Evolutionary conservation across 1,139 yeast genomes (phyloP).

Genomic region (Candida labiduridarum): DNA sequence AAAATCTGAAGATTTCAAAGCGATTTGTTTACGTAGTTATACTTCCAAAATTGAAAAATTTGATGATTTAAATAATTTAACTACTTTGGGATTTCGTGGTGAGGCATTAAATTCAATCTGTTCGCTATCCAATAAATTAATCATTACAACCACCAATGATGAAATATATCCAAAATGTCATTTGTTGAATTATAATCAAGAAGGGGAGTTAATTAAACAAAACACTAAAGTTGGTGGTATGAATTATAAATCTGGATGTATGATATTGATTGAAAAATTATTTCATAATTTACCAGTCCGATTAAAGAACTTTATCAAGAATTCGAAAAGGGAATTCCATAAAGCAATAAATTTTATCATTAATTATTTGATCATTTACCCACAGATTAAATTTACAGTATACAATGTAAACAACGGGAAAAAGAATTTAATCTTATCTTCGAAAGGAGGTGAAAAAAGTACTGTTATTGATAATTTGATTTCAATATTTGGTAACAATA

Average conservation of each 20-base stretch:
- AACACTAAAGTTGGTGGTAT: conserved; percentile 50
- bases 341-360: conserved; percentile 65
- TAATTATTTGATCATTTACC: conserved; percentile 65
- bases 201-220: conserved; percentile 49
- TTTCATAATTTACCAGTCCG: conserved; percentile 76
- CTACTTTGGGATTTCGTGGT: conserved; percentile 79
- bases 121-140: conserved; percentile 52
- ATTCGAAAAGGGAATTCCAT: conserved; percentile 69
- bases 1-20: conserved; percentile 53
- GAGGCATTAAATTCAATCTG: conserved; percentile 82
- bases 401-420: conserved; percentile 54
- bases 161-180: conserved; percentile 58
- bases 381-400: conserved; percentile 60
- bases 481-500: conserved; percentile 70
- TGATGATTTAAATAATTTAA: conserved; percentile 55
- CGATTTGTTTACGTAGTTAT: conserved; percentile 68
- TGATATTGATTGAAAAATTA: conserved; percentile 50
- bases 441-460: conserved; percentile 46
- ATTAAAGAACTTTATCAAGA: conserved; percentile 67
- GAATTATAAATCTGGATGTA: conserved; percentile 53
- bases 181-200: conserved; percentile 50
- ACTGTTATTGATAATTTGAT: conserved; percentile 54
- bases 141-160: conserved; percentile 57
- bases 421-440: conserved; percentile 50
- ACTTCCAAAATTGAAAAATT: conserved; percentile 75